Base-by-base conservation (phyloP, 148 eudicot genomes). In the Pouteria glomerata region DNA sequence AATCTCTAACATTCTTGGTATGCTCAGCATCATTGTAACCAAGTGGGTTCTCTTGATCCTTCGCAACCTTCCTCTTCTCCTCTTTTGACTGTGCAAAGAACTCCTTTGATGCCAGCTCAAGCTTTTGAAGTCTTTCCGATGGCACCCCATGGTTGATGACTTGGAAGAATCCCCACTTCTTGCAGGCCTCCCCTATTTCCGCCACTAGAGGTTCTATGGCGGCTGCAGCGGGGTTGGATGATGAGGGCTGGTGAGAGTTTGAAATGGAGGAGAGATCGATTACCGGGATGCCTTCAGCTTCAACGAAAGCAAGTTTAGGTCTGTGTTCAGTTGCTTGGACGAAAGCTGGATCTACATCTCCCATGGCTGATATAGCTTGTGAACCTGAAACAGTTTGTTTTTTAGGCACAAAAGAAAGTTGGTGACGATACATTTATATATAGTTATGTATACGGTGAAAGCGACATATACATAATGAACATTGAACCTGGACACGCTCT, bases 61-160 rank as follows among this genome's bases (percentile, higher is more conserved):
- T 73, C 19, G 29, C 51, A 35, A 72, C 75, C 76, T 73, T 73
- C 51, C 10, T 13, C 39, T 73, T 73, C 61, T 73, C 76, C 14
- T 73, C 76, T 21, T 16, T 0, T n/a, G 76, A 45, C 14, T 23
- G 76, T 3, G 53, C 27, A 27, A 73, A 73, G 34, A 73, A 73
- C 70, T 64, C 33, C 21, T 18, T 51, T 21, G 70, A 52, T 2
- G 34, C 70, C 7, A 47, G 19, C 63, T 73, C 62, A 6, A 73
- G 42, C 24, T 29, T 73, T 12, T 31, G 24, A 33, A 44, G 58
- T 2, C 15, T 44, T n/a, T 64, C 70, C 0, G 3, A 2, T 0
- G 76, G 61, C 14, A 53, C 76, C 3, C 63, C 70, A 53, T 73
- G 76, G 62, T 73, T 73, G 47, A 73, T 56, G 16, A 73, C 62